Evolutionary conservation across 768 basidiomycete genomes (phyloP).

Genomic region (Cubamyces sp.): DNA sequence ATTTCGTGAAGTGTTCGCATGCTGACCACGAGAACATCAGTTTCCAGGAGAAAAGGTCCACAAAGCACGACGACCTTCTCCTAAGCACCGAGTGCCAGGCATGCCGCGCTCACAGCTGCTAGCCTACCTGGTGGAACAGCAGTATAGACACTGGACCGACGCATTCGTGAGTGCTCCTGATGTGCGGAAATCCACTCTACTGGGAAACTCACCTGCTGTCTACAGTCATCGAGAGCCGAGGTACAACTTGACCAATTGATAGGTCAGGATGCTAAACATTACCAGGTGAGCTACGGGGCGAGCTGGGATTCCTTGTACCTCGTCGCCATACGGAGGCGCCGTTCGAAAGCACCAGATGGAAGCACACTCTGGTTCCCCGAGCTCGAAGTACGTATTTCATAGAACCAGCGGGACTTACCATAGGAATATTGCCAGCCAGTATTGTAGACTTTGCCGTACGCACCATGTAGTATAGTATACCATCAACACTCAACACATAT

Average conservation of each 20-base stretch:
- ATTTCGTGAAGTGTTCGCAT: background rate
- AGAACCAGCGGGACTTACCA: too few species aligned
- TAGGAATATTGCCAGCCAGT: too few species aligned
- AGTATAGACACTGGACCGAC: background rate
- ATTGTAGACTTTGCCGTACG: too few species aligned
- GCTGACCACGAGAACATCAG: background rate
- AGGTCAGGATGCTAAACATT: background rate
- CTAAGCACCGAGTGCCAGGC: background rate
- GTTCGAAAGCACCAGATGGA: background rate
- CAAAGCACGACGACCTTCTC: background rate
- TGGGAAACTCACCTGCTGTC: background rate
- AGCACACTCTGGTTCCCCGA: slow-evolving; percentile 5
- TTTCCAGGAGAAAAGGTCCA: background rate
- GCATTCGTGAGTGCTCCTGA: background rate
- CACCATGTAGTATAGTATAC: too few species aligned
- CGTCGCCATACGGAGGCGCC: background rate
- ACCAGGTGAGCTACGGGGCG: background rate
- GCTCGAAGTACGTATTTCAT: slow-evolving; percentile 1
- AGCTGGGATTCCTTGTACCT: background rate
- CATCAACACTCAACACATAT: too few species aligned
- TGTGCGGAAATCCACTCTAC: too few species aligned
- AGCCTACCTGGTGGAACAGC: background rate
- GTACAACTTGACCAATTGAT: background rate
- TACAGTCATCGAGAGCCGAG: background rate
- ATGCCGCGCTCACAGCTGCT: background rate